Conservation (phyloP, 495 filamentous ascomycete species). For the Corynascus novoguineensis region DNA sequence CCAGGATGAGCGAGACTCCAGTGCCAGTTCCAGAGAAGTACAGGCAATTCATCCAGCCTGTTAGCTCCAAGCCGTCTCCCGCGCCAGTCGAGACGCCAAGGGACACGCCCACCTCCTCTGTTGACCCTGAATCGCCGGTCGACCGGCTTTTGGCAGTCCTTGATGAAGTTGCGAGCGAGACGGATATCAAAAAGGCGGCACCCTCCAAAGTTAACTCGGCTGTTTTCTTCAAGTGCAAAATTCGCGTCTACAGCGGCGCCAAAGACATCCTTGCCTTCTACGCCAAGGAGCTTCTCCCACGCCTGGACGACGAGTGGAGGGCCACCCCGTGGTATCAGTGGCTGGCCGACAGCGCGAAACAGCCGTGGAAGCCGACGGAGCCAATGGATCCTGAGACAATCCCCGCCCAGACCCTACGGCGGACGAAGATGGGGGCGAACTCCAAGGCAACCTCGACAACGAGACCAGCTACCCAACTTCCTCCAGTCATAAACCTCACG, state of each 20-base stretch:
- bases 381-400: slow-evolving; percentile 24
- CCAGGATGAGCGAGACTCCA: slow-evolving; percentile 15
- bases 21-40: slow-evolving; percentile 19
- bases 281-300: slow-evolving; percentile 25
- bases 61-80: neutral
- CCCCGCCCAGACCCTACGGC: slow-evolving; percentile 25
- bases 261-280: slow-evolving; percentile 33
- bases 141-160: slow-evolving; percentile 15
- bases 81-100: neutral
- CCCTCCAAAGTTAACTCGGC: slow-evolving; percentile 12
- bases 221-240: slow-evolving; percentile 33
- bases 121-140: slow-evolving; percentile 7
- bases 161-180: slow-evolving; percentile 14
- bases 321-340: slow-evolving; percentile 26
- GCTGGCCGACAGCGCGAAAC: slow-evolving; percentile 19
- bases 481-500: slow-evolving; percentile 3
- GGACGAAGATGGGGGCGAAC: slow-evolving; percentile 20
- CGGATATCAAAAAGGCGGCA: slow-evolving; percentile 13
- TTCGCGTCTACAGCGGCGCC: slow-evolving; percentile 22
- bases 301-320: slow-evolving; percentile 30
- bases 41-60: neutral
- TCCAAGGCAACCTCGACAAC: neutral
- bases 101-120: neutral
- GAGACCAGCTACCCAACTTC: slow-evolving; percentile 1
- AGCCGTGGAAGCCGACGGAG: slow-evolving; percentile 20